Evolutionary conservation across 1,139 yeast species (phyloP).

Genomic region (Blastobotrys raffinosifermentans): DNA sequence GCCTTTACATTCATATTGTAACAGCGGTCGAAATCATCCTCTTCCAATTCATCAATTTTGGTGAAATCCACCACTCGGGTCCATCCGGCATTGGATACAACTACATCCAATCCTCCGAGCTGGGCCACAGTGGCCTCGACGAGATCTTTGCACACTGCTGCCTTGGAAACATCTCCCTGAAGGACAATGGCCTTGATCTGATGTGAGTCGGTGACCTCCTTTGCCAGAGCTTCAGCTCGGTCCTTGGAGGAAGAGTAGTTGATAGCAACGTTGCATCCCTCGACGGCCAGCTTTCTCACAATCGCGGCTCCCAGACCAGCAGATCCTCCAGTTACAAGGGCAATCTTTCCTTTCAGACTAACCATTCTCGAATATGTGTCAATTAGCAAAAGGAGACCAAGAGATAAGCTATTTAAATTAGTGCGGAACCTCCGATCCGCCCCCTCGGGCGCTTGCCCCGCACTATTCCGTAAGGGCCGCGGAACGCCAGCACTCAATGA

Average conservation of each 20-base stretch:
- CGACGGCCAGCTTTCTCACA: constrained; percentile 24
- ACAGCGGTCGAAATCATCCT: constrained; percentile 24
- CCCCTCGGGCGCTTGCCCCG: neutral
- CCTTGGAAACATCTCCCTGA: constrained; percentile 22
- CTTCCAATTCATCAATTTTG: constrained; percentile 21
- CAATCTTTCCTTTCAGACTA: constrained; percentile 21
- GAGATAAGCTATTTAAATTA: neutral
- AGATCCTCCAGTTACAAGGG: constrained; percentile 29
- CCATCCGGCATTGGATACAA: constrained; percentile 32
- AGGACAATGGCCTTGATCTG: constrained; percentile 19
- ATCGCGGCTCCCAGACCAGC: constrained; percentile 30
- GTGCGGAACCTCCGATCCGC: neutral
- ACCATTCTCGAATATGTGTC: too few relatives aligned
- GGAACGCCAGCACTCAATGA: neutral
- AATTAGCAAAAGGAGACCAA: too few relatives aligned
- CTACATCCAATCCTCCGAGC: constrained; percentile 27
- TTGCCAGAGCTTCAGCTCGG: constrained; percentile 29
- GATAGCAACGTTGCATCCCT: constrained; percentile 27
- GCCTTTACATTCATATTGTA: constrained; percentile 29
- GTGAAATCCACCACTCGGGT: constrained; percentile 19
- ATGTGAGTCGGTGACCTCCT: constrained; percentile 14
- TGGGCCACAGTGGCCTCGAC: constrained; percentile 21
- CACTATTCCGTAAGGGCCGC: neutral
- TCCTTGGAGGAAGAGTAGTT: constrained; percentile 31
- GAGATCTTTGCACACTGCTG: constrained; percentile 20